Evolutionary conservation across 768 basidiomycete species (phyloP), one percentile per base, ranked within the genome.

Genomic region (Lyophyllum decastes): DNA sequence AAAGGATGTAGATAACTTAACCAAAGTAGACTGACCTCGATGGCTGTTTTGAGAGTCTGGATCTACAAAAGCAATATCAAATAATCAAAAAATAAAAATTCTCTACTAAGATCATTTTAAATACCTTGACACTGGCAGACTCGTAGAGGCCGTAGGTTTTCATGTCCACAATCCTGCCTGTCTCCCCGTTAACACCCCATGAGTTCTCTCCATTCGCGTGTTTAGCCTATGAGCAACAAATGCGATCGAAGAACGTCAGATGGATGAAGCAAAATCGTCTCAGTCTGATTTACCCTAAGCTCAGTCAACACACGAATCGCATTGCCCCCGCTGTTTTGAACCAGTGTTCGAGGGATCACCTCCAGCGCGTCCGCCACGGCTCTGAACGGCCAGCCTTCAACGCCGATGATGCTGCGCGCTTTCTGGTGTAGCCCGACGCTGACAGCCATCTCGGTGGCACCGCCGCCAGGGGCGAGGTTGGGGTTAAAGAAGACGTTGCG

Each of bases 391-490:
- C 92, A 94, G 0, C 89, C 90, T 70, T 95, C 94, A 16, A 95
- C 89, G 14, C 96, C 95, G 16, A 87, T 87, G 58, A 97, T 80
- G 46, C 78, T 86, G 66, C 90, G 80, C 19, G 92, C 92, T 71
- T 88, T 91, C 9, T 83, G 80, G 49, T 91, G 89, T 62, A 98
- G 73, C 0, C 89, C 93, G 2, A 97, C 94, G 34, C 87, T 88
- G 73, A 98, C 88, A 0, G 96, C 97, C 94, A 98, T 98, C 77
- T 99, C 97, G 3, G 94, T 96, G 24, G 97, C 96, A 43, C 97
- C 96, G 19, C 96, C 95, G 7, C 96, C 96, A 0, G 96, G 96
- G 0, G 90, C 91, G n/a, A 99, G 86, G 5, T 80, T 75, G 2
- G 97, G 97, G 76, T 98, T 92, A 77, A 98, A 98, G 60, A 97